Percentiles rank a stretch among this genome's conserved stretches.
Evolutionary conservation across 2,329 filamentous ascomycete species (phyloP).

Genomic region (Sporothrix brasiliensis): DNA sequence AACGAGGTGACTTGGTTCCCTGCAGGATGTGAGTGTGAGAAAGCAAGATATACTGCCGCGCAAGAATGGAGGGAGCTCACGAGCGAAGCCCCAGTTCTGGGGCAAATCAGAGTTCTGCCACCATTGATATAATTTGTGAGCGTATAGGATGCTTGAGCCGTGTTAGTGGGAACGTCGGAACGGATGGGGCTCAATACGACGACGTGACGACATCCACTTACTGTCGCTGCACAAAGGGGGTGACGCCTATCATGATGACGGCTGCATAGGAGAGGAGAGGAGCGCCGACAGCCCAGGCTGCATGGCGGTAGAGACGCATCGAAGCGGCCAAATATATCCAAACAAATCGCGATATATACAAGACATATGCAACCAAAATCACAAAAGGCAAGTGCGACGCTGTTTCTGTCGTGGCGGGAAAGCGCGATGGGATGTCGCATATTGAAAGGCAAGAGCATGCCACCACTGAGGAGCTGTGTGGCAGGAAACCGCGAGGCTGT

Average conservation of each 20-base stretch:
- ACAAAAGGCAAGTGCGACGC: conserved; percentile 1
- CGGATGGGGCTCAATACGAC: background rate
- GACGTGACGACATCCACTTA: conserved; percentile 51
- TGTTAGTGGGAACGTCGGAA: background rate
- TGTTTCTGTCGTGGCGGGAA: background rate
- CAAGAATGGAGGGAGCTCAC: conserved; percentile 50
- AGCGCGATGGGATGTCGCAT: background rate
- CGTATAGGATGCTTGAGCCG: conserved; percentile 72
- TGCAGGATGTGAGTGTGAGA: conserved; percentile 42
- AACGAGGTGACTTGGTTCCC: conserved; percentile 90
- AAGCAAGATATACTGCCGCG: background rate
- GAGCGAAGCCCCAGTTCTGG: conserved; percentile 83
- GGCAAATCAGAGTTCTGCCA: conserved; percentile 75
- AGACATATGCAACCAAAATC: conserved; percentile 7
- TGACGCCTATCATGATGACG: conserved; percentile 54
- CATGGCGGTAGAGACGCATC: conserved; percentile 38
- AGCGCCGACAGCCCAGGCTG: conserved; percentile 57
- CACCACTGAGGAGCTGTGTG: background rate
- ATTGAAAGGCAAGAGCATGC: background rate
- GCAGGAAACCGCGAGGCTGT: conserved; percentile 17
- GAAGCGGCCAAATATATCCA: conserved; percentile 20
- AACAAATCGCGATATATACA: conserved; percentile 23
- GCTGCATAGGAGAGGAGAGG: conserved; percentile 23
- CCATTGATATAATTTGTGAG: conserved; percentile 72
- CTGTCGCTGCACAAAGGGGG: conserved; percentile 77